Evolutionary conservation across 441 rosid genomes (phyloP).

Genomic region (Gossypium schwendimanii): DNA sequence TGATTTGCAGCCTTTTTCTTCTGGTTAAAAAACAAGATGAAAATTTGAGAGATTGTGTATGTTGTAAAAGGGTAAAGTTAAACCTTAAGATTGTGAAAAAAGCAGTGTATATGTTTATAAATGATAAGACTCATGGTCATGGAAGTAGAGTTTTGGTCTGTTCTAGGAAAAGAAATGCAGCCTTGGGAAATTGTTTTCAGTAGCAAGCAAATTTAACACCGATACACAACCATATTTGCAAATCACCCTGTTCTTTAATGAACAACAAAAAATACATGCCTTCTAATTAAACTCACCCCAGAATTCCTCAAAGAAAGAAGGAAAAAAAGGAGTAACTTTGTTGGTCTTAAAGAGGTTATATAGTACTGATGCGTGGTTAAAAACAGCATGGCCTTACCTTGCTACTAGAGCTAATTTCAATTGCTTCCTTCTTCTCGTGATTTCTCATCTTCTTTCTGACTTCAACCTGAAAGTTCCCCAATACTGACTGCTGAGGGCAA

Average conservation of each 20-base stretch:
- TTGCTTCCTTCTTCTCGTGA: constrained; percentile 5
- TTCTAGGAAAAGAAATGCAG: not conserved
- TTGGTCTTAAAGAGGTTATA: no score
- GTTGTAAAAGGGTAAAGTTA: no score
- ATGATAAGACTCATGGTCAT: not conserved
- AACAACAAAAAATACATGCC: no score
- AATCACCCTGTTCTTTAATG: no score
- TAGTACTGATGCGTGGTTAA: not conserved
- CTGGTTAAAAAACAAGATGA: constrained; percentile 9
- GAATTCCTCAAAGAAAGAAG: not conserved
- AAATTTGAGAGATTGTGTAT: not conserved
- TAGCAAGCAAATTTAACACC: not conserved
- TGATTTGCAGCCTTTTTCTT: constrained; percentile 23
- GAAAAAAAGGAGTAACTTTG: not conserved
- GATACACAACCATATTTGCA: no score
- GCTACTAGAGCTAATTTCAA: constrained; percentile 24
- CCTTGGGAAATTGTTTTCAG: not conserved
- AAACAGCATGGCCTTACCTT: constrained; percentile 17
- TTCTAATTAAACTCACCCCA: no score
- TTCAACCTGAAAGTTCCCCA: not conserved
- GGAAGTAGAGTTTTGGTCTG: not conserved
- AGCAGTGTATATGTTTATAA: not conserved
- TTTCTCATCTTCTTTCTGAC: constrained; percentile 3
- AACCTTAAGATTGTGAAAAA: not conserved
- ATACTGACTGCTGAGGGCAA: not conserved